phyloP scores from a whole-genome alignment of 169 alveolate species.

The Besnoitia besnoiti region DNA sequence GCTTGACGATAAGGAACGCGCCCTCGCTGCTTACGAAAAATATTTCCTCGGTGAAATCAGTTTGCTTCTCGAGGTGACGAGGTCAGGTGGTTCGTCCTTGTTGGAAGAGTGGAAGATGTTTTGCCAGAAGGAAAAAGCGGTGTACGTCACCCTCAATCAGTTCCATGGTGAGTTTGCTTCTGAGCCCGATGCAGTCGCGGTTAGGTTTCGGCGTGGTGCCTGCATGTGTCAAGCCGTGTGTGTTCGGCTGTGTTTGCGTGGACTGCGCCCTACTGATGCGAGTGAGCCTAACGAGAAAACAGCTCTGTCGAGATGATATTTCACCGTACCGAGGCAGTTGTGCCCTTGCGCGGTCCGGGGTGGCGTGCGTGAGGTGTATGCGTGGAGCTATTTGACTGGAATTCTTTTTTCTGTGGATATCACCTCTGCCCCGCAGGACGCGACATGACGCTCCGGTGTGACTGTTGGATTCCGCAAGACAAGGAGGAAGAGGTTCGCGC shows the following conservation, averaged over 20 bases:
- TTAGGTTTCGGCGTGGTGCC: neutral
- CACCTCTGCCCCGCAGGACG: slow-evolving; percentile 34
- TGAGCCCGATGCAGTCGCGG: neutral
- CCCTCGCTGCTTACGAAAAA: slow-evolving; percentile 89
- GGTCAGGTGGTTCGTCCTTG: slow-evolving; percentile 84
- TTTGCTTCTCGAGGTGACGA: slow-evolving; percentile 82
- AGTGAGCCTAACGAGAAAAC: too few relatives aligned
- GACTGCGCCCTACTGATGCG: too few relatives aligned
- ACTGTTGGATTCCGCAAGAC: slow-evolving; percentile 95
- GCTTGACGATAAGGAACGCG: slow-evolving; percentile 87
- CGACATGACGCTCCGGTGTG: slow-evolving; percentile 93
- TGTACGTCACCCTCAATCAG: slow-evolving; percentile 91
- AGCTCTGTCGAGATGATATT: too few relatives aligned
- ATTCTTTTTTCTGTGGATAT: neutral
- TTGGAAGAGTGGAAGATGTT: slow-evolving; percentile 94
- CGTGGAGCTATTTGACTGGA: slow-evolving; percentile 5
- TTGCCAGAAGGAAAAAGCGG: slow-evolving; percentile 93
- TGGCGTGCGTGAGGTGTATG: too few relatives aligned
- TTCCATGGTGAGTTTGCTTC: slow-evolving; percentile 77
- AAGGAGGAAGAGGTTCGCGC: slow-evolving; percentile 89
- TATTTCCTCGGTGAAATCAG: slow-evolving; percentile 87
- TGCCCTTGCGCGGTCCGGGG: too few relatives aligned
- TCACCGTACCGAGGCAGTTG: too few relatives aligned
- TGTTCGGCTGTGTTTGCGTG: neutral
- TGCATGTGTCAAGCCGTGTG: too few relatives aligned